Percentiles rank a stretch among this genome's conserved stretches.
Evolutionary conservation across 352 stramenopile genomes (phyloP).

Genomic region (Globisporangium spiculum): DNA sequence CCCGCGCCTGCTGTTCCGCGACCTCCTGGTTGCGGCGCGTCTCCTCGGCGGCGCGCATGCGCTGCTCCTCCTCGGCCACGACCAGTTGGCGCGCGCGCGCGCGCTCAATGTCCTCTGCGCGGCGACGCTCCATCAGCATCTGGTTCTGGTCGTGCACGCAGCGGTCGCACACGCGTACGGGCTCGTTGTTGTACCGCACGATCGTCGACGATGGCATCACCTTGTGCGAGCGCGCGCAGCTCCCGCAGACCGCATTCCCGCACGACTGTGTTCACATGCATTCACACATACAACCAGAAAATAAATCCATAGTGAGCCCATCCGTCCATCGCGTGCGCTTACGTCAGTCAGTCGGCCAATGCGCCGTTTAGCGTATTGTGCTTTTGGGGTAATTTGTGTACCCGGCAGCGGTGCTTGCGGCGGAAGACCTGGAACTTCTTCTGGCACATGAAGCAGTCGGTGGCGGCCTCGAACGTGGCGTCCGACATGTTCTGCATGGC

Average conservation of each 20-base stretch:
- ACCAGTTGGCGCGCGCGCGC: slow-evolving; percentile 68
- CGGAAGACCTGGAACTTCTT: slow-evolving; percentile 88
- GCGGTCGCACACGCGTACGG: slow-evolving; percentile 76
- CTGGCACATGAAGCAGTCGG: slow-evolving; percentile 74
- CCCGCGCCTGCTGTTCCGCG: slow-evolving; percentile 36
- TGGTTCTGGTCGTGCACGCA: slow-evolving; percentile 78
- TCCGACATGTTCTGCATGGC: slow-evolving; percentile 31
- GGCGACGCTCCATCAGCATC: slow-evolving; percentile 65
- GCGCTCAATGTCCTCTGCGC: slow-evolving; percentile 67
- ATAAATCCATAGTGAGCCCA: background rate
- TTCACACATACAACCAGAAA: slow-evolving; percentile 8
- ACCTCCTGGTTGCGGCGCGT: slow-evolving; percentile 46
- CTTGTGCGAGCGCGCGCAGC: slow-evolving; percentile 74
- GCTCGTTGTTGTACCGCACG: slow-evolving; percentile 74
- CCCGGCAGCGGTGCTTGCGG: slow-evolving; percentile 78
- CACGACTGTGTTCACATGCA: slow-evolving; percentile 42
- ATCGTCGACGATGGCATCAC: slow-evolving; percentile 64
- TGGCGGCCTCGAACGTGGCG: slow-evolving; percentile 48
- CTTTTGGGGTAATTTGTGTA: slow-evolving; percentile 18
- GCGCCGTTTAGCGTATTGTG: background rate
- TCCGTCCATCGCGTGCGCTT: background rate
- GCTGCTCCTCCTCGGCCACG: slow-evolving; percentile 64
- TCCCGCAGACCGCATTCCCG: slow-evolving; percentile 75
- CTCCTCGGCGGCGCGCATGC: slow-evolving; percentile 51
- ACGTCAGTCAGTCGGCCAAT: background rate